Evolutionary conservation across 1,284 basidiomycete genomes (phyloP), one percentile per base, ranked within the genome.

Genomic region (Papiliotrema nemorosa): DNA sequence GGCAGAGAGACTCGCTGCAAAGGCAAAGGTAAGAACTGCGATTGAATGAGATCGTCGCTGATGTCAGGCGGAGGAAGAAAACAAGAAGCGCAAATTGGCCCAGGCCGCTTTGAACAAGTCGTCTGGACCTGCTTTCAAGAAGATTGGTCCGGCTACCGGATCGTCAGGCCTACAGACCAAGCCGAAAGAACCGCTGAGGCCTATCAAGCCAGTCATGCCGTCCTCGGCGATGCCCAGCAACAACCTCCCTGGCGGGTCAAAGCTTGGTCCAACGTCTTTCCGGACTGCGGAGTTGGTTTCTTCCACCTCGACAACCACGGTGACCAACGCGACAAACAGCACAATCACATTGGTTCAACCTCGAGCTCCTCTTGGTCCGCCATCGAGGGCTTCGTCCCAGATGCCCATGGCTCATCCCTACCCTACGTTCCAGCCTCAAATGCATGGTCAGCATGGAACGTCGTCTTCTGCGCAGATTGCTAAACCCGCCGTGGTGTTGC

Each of bases 401-500:
- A 33, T 38, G 1, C 45, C 45, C 3, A 7, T 33, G 20, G 14
- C 12, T 16, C 47, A 39, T 29, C 21, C 5, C 14, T 12, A 24
- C 18, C 34, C 16, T 12, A 29, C 35, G n/a, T 12, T 41, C 7
- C 48, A 43, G 46, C 46, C 16, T 7, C 21, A 38, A 10, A 7
- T n/a, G 22, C 20, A 26, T 10, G 25, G 7, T 9, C 26, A 18
- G 26, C 22, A 16, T 31, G 35, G 31, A 6, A 3, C 14, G n/a
- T 25, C 43, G 3, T 24, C 39, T 16, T 31, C 37, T 3, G 40
- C 42, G 44, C 42, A 48, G 10, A 20, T n/a, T 74, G 85, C 50
- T 80, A 83, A 56, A 81, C 84, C 50, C 31, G 66, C 63, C 5
- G 50, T 52, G 16, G 56, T 64, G 1, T 55, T 69, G 5, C 63